phyloP scores from a whole-genome alignment of 2,329 filamentous ascomycete genomes.

The Arthrocladium fulminans region DNA sequence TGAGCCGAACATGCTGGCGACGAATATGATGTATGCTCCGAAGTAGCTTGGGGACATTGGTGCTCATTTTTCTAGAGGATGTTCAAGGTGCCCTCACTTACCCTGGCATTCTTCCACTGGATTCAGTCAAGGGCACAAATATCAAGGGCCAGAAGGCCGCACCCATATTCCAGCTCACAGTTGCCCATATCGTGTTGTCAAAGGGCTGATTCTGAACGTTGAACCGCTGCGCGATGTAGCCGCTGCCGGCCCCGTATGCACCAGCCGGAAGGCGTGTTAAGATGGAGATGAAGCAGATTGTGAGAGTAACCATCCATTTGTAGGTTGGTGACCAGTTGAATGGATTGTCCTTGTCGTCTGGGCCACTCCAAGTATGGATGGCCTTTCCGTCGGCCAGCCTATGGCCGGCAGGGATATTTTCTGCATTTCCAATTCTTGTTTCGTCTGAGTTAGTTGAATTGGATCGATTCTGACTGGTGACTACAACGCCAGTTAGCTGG shows the following conservation, averaged over 20 bases:
- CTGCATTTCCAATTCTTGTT: not conserved
- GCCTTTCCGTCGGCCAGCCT: not conserved
- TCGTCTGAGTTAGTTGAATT: not conserved
- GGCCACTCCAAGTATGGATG: slow-evolving; percentile 24
- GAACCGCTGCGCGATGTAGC: slow-evolving; percentile 28
- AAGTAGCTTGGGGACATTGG: slow-evolving; percentile 2
- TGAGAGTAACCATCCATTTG: slow-evolving; percentile 30
- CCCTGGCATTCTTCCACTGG: slow-evolving; percentile 36
- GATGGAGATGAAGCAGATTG: slow-evolving; percentile 27
- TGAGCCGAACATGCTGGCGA: slow-evolving; percentile 35
- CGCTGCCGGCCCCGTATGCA: slow-evolving; percentile 31
- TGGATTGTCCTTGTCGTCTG: slow-evolving; percentile 29
- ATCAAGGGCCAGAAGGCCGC: slow-evolving; percentile 32
- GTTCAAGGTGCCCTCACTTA: slow-evolving; percentile 30
- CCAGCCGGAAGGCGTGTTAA: slow-evolving; percentile 35
- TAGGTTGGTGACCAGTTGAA: slow-evolving; percentile 30
- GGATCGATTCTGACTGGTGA: not conserved
- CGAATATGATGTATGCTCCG: slow-evolving; percentile 33
- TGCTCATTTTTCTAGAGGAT: not conserved
- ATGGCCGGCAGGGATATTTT: not conserved
- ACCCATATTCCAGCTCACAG: slow-evolving; percentile 31
- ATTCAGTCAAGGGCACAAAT: slow-evolving; percentile 32
- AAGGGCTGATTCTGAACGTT: slow-evolving; percentile 29
- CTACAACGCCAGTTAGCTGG: not conserved
- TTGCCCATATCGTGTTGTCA: slow-evolving; percentile 29